Percentiles rank a stretch among this genome's conserved stretches.
These are phyloP conservation scores for Fusarium algeriense DNA, from an alignment of 2,329 filamentous ascomycete genomes.

Conservation along the genomic window DNA sequence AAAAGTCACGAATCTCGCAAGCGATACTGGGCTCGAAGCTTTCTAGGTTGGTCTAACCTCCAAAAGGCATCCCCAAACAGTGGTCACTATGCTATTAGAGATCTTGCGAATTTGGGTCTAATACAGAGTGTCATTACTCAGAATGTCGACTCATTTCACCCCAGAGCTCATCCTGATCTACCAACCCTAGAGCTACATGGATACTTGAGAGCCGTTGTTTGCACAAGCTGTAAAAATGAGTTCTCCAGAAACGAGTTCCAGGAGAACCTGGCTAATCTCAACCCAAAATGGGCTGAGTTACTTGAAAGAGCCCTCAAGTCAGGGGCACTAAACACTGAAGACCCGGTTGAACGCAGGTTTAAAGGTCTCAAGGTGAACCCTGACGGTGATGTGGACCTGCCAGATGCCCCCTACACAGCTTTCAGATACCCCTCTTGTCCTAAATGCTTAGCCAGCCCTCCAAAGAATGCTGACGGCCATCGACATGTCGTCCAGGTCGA, in stretches of 20 bases:
- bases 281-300: slow-evolving; percentile 87
- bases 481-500: slow-evolving; percentile 76
- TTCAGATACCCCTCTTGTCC: slow-evolving; percentile 95
- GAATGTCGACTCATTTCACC: slow-evolving; percentile 97
- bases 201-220: slow-evolving; percentile 84
- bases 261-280: slow-evolving; percentile 77
- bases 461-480: slow-evolving; percentile 66
- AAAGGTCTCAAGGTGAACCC: slow-evolving; percentile 87
- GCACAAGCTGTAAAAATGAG: slow-evolving; percentile 80
- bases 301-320: slow-evolving; percentile 77
- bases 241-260: slow-evolving; percentile 82
- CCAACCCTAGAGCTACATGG: slow-evolving; percentile 90
- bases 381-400: slow-evolving; percentile 93
- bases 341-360: slow-evolving; percentile 74
- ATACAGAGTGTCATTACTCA: slow-evolving; percentile 88
- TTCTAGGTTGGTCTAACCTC: slow-evolving; percentile 90
- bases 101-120: slow-evolving; percentile 78
- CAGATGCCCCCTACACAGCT: slow-evolving; percentile 85
- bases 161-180: slow-evolving; percentile 77
- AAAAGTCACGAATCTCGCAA: slow-evolving; percentile 85
- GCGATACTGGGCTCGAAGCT: slow-evolving; percentile 95
- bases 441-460: slow-evolving; percentile 76
- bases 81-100: slow-evolving; percentile 81
- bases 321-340: slow-evolving; percentile 82
- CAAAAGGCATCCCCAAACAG: slow-evolving; percentile 82